These are phyloP conservation scores for Candida gorgasii DNA, from an alignment of 805 yeast genomes.

Conservation along the genomic window DNA sequence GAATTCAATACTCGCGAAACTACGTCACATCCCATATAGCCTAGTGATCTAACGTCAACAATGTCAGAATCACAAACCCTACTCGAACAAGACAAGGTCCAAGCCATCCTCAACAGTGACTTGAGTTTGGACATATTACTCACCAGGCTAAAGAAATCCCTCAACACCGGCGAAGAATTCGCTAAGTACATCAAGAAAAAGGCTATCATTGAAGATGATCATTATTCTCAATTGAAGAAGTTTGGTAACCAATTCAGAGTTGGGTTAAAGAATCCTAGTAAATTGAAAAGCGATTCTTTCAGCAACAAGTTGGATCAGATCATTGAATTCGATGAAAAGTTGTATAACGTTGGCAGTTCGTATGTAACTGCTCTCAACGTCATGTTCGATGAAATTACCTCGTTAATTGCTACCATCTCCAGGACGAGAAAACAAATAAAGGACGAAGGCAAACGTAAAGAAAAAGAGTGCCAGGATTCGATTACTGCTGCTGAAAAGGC, in stretches of 20 bases:
- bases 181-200: conserved; percentile 75
- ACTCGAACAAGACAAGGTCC: conserved; percentile 35
- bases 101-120: conserved; percentile 62
- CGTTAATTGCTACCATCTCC: conserved; percentile 68
- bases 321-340: conserved; percentile 74
- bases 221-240: conserved; percentile 71
- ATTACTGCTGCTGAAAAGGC: conserved; percentile 88
- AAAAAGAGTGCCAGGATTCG: conserved; percentile 82
- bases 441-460: conserved; percentile 79
- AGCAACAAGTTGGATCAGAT: conserved; percentile 64
- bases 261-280: conserved; percentile 42
- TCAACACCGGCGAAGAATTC: conserved; percentile 83
- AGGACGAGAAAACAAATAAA: conserved; percentile 74
- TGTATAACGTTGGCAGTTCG: conserved; percentile 66
- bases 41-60: no score
- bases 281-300: conserved; percentile 65
- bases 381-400: conserved; percentile 81
- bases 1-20: no score
- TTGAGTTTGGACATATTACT: conserved; percentile 74
- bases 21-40: no score
- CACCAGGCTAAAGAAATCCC: conserved; percentile 72
- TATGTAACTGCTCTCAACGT: conserved; percentile 77
- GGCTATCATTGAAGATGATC: conserved; percentile 76
- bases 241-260: conserved; percentile 58
- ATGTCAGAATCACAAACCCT: conserved; percentile 14